Conservation (phyloP, 768 basidiomycete genomes). For the Coprinopsis marcescibilis region DNA sequence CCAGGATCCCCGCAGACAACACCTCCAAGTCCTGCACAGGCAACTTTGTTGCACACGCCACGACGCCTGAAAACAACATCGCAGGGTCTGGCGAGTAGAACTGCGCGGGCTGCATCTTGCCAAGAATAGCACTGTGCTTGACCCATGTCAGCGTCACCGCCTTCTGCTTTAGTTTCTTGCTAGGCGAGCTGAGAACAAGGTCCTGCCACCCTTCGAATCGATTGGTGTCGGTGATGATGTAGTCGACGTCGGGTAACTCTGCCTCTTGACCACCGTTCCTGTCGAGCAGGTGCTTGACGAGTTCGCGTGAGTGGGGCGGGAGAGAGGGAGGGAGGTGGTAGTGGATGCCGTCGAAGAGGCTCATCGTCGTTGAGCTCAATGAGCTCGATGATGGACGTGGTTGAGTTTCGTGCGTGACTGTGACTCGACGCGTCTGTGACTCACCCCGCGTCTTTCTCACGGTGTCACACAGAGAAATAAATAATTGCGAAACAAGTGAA, state of each 20-base stretch:
- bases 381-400: too few relatives aligned
- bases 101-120: slow-evolving; percentile 49
- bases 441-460: too few relatives aligned
- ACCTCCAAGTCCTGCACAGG: slow-evolving; percentile 63
- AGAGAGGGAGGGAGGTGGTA: slow-evolving; percentile 51
- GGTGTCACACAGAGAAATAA: too few relatives aligned
- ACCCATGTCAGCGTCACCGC: slow-evolving; percentile 45
- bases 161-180: slow-evolving; percentile 38
- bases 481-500: too few relatives aligned
- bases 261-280: slow-evolving; percentile 43
- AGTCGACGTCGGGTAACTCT: slow-evolving; percentile 26
- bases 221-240: slow-evolving; percentile 51
- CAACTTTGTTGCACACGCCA: slow-evolving; percentile 68
- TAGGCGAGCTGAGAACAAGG: slow-evolving; percentile 24
- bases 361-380: too few relatives aligned
- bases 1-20: slow-evolving; percentile 63
- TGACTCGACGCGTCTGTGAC: too few relatives aligned
- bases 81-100: slow-evolving; percentile 74
- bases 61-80: slow-evolving; percentile 79
- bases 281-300: slow-evolving; percentile 45
- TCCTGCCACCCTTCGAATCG: slow-evolving; percentile 51
- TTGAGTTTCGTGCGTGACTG: too few relatives aligned
- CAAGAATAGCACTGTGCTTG: slow-evolving; percentile 55
- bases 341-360: slow-evolving; percentile 33
- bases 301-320: slow-evolving; percentile 29